Conservation (phyloP, 345 rosid species). For the Turritis glabra region DNA sequence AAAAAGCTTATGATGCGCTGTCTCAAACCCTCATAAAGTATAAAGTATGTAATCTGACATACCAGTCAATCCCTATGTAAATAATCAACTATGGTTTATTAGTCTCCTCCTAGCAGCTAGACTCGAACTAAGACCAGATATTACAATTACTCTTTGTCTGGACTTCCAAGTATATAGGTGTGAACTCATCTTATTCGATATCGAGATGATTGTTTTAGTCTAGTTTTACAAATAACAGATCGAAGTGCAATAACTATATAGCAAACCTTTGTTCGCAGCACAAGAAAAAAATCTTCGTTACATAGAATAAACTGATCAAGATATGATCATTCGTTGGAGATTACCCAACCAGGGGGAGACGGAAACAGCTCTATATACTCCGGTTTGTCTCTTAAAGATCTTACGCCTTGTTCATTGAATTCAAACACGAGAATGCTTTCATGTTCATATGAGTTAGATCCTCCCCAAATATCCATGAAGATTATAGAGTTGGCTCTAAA, state of each 20-base stretch:
- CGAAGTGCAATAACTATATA: neutral
- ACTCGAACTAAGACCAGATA: too few species aligned
- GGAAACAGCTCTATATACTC: slow-evolving; percentile 18
- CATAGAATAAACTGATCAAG: neutral
- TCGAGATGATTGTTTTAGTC: neutral
- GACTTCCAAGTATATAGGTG: too few species aligned
- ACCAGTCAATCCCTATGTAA: too few species aligned
- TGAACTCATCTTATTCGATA: neutral
- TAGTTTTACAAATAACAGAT: neutral
- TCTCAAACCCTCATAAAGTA: too few species aligned
- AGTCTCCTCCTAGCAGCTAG: too few species aligned
- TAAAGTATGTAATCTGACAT: too few species aligned
- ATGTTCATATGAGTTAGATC: neutral
- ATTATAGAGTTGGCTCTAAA: slow-evolving; percentile 13
- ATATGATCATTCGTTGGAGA: slow-evolving; percentile 12
- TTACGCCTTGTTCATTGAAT: neutral
- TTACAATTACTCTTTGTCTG: too few species aligned
- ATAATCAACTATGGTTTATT: too few species aligned
- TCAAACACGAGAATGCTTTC: slow-evolving; percentile 11
- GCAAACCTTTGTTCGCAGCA: neutral
- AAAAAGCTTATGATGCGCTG: too few species aligned
- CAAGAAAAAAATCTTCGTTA: neutral
- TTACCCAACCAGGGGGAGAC: slow-evolving; percentile 12
- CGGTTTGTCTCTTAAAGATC: neutral
- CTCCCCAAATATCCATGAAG: neutral